Evolutionary conservation across 208 protist species (phyloP).

Genomic region (Herpetomonas tarakana): DNA sequence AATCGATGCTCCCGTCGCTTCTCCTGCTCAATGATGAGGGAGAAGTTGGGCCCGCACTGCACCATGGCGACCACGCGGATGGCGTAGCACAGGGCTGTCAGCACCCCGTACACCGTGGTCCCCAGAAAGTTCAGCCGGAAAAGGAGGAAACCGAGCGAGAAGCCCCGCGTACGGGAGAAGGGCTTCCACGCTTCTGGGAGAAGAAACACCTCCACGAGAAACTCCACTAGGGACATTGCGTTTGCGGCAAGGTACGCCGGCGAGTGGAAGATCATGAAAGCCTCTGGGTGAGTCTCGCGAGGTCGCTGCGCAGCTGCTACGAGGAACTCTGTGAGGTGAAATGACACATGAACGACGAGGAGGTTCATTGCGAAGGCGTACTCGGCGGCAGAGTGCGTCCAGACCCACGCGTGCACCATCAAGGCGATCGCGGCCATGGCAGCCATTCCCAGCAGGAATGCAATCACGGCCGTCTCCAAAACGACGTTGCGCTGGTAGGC

Average conservation of each 20-base stretch:
- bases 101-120: slow-evolving; percentile 26
- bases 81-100: slow-evolving; percentile 54
- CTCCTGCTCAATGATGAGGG: slow-evolving; percentile 68
- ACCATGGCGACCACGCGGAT: slow-evolving; percentile 80
- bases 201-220: slow-evolving; percentile 55
- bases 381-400: slow-evolving; percentile 19
- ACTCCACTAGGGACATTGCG: slow-evolving; percentile 49
- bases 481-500: slow-evolving; percentile 36
- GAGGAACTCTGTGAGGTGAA: slow-evolving; percentile 84
- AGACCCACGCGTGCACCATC: slow-evolving; percentile 28
- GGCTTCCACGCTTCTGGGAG: slow-evolving; percentile 67
- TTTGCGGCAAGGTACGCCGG: slow-evolving; percentile 53
- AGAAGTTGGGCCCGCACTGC: slow-evolving; percentile 84
- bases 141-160: slow-evolving; percentile 4
- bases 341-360: slow-evolving; percentile 48
- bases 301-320: slow-evolving; percentile 35
- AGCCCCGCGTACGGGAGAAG: background rate
- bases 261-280: slow-evolving; percentile 88
- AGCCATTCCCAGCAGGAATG: slow-evolving; percentile 51
- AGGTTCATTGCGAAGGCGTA: slow-evolving; percentile 67
- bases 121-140: slow-evolving; percentile 41
- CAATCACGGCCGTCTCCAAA: slow-evolving; percentile 42
- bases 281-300: slow-evolving; percentile 63
- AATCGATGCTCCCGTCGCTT: slow-evolving; percentile 77
- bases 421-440: slow-evolving; percentile 28